Evolutionary conservation across 164 flowering plant genomes (phyloP), one percentile per base, ranked within the genome.

Genomic region (Warburgia ugandensis): DNA sequence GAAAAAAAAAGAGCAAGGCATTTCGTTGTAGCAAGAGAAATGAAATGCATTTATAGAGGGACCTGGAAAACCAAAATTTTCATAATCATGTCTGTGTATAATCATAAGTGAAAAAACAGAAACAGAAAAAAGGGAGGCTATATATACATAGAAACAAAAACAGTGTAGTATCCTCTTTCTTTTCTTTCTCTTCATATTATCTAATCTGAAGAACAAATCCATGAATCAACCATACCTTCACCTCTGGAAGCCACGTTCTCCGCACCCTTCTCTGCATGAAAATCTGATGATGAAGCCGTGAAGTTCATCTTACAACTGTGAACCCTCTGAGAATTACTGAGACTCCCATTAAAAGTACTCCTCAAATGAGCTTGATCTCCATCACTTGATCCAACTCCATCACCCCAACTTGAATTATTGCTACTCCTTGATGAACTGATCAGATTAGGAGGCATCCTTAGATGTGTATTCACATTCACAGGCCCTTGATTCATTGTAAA

Each of bases 121-220:
- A 39, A 50, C 8, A 28, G n/a, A 43, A n/a, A n/a, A n/a, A n/a
- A n/a, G n/a, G n/a, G n/a, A n/a, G n/a, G n/a, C 45, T 28, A 38
- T 37, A 50, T 62, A 30, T 45, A 67, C 58, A 67, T 45, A 48
- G n/a, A 54, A 58, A 19, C 22, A 27, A 22, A 23, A n/a, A 51
- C n/a, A 47, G 37, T 40, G 50, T 25, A 6, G 33, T 11, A 23
- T 25, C 29, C 17, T 56, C 37, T 23, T 36, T 32, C 16, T 35
- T 20, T 27, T 31, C 13, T 35, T 10, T 41, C 6, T 39, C 29
- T 33, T 27, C 36, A n/a, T 16, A 8, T 38, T 23, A 9, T 63
- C 41, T 61, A 62, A 39, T 79, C 81, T 8, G 78, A 63, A 55
- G 73, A 77, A 65, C 80, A 75, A 56, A 77, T 75, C 82, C 82